These are phyloP conservation scores for Quercus lobata DNA, from an alignment of 331 rosid genomes.

Conservation along the genomic window DNA sequence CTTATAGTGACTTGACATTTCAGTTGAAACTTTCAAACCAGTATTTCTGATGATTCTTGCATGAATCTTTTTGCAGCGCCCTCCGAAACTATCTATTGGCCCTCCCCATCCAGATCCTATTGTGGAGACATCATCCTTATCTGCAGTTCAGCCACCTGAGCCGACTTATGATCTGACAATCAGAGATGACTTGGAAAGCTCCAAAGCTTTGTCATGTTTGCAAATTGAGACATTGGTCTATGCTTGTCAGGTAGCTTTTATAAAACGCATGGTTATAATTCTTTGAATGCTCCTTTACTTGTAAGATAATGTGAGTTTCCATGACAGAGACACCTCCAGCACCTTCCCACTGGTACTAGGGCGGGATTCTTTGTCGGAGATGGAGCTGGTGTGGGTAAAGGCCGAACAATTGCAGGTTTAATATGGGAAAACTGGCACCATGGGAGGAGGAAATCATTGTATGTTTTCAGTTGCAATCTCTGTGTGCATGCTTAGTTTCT, in stretches of 20 bases:
- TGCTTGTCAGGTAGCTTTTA: constrained; percentile 88
- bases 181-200: constrained; percentile 61
- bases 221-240: constrained; percentile 97
- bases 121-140: constrained; percentile 93
- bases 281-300: constrained; percentile 10
- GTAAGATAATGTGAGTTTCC: constrained; percentile 38
- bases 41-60: constrained; percentile 20
- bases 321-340: constrained; percentile 91
- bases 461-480: constrained; percentile 41
- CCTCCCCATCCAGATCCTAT: constrained; percentile 92
- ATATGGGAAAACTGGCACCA: constrained; percentile 97
- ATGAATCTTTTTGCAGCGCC: constrained; percentile 63
- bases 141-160: constrained; percentile 99
- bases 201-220: constrained; percentile 82
- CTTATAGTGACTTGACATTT: constrained; percentile 12
- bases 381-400: constrained; percentile 99
- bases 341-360: constrained; percentile 64
- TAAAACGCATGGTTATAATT: constrained; percentile 14
- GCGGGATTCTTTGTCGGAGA: constrained; percentile 96
- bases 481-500: constrained; percentile 8
- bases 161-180: constrained; percentile 78
- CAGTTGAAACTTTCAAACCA: constrained; percentile 24
- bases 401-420: constrained; percentile 94
- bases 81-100: constrained; percentile 90
- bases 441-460: constrained; percentile 85